A percentile compares a stretch with the other conserved stretches of the same genome.
Evolutionary conservation across 805 yeast species (phyloP).

Genomic region (Pichia californica): DNA sequence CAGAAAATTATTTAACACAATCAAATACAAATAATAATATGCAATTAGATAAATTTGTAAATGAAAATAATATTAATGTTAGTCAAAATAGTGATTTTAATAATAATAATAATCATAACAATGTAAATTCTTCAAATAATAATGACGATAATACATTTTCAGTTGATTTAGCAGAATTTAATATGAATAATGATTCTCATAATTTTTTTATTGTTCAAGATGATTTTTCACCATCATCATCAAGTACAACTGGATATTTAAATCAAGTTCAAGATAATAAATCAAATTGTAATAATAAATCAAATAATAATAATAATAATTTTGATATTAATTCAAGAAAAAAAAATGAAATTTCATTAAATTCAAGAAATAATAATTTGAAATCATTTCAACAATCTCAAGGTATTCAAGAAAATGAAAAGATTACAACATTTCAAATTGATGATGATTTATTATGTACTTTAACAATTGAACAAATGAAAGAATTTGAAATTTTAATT

Average conservation of each 20-base stretch:
- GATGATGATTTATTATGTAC: constrained; percentile 9
- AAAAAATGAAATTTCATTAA: too few species aligned
- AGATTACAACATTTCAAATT: not conserved
- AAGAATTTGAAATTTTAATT: constrained; percentile 20
- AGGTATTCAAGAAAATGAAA: constrained; percentile 10
- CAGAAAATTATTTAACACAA: constrained; percentile 4
- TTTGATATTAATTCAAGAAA: too few species aligned
- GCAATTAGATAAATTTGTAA: not conserved
- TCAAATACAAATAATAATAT: not conserved
- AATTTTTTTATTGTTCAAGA: constrained; percentile 27
- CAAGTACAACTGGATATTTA: constrained; percentile 11
- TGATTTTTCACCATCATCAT: constrained; percentile 20
- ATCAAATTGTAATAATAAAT: not conserved
- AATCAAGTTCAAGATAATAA: constrained; percentile 1
- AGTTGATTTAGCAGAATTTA: constrained; percentile 22
- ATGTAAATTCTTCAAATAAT: not conserved
- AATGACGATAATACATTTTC: constrained; percentile 9
- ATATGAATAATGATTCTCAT: constrained; percentile 22
- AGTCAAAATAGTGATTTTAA: not conserved
- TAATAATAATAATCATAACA: not conserved
- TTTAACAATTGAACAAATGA: constrained; percentile 16
- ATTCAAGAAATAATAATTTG: not conserved
- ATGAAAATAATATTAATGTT: not conserved
- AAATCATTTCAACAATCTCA: constrained; percentile 14
- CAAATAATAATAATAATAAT: not conserved